These are phyloP conservation scores for Ascocoryne sarcoides DNA, from an alignment of 2,329 filamentous ascomycete species.

Conservation along the genomic window DNA sequence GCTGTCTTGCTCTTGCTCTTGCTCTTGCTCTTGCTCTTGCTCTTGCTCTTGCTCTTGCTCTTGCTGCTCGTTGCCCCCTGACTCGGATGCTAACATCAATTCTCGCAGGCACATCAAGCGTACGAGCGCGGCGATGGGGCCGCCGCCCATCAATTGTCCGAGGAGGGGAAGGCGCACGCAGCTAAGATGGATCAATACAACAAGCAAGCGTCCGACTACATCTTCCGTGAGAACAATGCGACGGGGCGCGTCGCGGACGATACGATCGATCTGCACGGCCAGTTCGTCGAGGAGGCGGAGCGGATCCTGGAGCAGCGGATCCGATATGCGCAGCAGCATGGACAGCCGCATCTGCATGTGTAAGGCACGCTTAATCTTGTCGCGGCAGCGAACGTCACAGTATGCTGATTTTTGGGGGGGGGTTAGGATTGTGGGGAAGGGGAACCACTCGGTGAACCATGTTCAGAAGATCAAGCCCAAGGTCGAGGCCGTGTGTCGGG, in stretches of 20 bases:
- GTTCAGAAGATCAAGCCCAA: conserved; percentile 94
- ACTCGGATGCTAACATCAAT: neutral
- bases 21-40: no score
- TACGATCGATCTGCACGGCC: conserved; percentile 88
- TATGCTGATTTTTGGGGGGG: neutral
- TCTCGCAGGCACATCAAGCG: conserved; percentile 59
- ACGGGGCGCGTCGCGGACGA: conserved; percentile 64
- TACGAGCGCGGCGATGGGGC: conserved; percentile 79
- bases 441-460: conserved; percentile 74
- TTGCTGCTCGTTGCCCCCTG: no score
- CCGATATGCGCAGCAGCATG: conserved; percentile 60
- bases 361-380: conserved; percentile 28
- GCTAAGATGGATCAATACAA: conserved; percentile 83
- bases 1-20: no score
- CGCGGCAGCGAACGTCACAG: neutral
- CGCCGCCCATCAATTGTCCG: conserved; percentile 71
- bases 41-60: no score
- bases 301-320: conserved; percentile 83
- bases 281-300: conserved; percentile 92
- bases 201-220: conserved; percentile 82
- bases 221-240: conserved; percentile 93
- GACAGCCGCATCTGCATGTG: conserved; percentile 80
- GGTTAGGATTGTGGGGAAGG: conserved; percentile 77
- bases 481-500: conserved; percentile 76
- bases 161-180: conserved; percentile 78